Base-by-base conservation (phyloP, 2,329 filamentous ascomycete species). In the Paracoccidioides lutzii region DNA sequence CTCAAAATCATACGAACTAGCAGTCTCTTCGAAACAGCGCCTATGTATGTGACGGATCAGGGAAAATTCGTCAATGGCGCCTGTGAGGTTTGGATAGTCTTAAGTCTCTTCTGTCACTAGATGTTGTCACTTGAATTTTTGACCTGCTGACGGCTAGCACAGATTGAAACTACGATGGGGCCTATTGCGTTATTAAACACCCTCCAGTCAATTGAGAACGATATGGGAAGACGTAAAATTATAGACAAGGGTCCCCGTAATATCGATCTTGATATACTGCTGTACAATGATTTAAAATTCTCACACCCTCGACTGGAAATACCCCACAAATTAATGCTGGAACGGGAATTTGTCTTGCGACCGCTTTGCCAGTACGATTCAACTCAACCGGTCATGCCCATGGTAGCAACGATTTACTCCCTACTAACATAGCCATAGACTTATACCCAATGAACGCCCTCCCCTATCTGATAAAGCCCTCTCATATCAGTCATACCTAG, bases 1-100 rank as follows among this genome's bases (percentile, higher is more conserved):
- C 88, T 97, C 66, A 81, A 73, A 54, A 80, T 98, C 42, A 78
- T 82, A 64, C 79, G 84, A 63, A 95, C 91, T 0, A 97, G 91
- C 69, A 85, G 83, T 59, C 76, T 98, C 3, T 98, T 93, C 80
- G 90, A 97, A 74, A 98, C 91, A 3, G 83, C 88, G 63, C 89
- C 93, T 28, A 98, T 98, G 93, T 98, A 98, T 71, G 87, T 96
- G 60, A 75, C 87, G 59, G 86, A 96, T 60, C 93, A 98, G 69
- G 83, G 84, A 59, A 81, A 81, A 35, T 98, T 98, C 67, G 75
- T 96, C 50, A 98, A 98, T 67, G 93, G 90, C 22, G 90, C 84
- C 56, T 95, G 89, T 69, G 88, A 95, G 82, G 90, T 94, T 70
- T 68, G 82, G 76, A 42, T 40, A 51, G 35, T 5, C 14, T 15